Conservation (phyloP, 2,329 filamentous ascomycete species). For the Fusarium oligoseptatum region DNA sequence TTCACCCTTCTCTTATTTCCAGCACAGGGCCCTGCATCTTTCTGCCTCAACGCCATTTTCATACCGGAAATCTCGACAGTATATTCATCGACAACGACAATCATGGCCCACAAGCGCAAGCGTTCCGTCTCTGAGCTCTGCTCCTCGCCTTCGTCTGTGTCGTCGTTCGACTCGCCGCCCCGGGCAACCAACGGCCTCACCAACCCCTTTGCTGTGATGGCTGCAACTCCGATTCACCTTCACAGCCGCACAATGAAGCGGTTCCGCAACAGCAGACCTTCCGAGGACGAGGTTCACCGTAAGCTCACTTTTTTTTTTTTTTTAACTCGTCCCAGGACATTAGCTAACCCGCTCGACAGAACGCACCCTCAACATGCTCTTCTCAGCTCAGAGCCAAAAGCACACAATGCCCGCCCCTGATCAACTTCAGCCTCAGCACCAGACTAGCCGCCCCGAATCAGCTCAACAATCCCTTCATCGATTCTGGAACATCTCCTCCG, state of each 20-base stretch:
- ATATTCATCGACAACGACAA: not conserved
- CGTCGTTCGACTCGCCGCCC: constrained; percentile 56
- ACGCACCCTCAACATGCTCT: constrained; percentile 70
- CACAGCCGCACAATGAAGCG: constrained; percentile 72
- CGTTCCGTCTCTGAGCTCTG: constrained; percentile 71
- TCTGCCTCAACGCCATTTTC: not conserved
- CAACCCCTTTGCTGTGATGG: constrained; percentile 51
- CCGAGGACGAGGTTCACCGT: constrained; percentile 68
- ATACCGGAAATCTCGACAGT: not conserved
- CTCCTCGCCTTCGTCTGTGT: constrained; percentile 59
- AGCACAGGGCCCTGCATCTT: not conserved
- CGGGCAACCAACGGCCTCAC: constrained; percentile 47
- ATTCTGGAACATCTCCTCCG: constrained; percentile 70
- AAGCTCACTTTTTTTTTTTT: constrained; percentile 47
- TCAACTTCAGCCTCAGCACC: constrained; percentile 19
- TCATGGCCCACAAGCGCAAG: constrained; percentile 71
- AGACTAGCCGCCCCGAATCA: constrained; percentile 18
- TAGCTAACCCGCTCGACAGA: constrained; percentile 54
- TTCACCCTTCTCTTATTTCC: not conserved
- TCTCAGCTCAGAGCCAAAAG: constrained; percentile 63
- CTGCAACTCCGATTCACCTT: constrained; percentile 58
- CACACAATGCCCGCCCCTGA: constrained; percentile 1
- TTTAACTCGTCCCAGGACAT: not conserved
- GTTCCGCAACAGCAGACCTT: constrained; percentile 69
- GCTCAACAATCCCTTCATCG: constrained; percentile 68